Evolutionary conservation across 148 eudicot genomes (phyloP).

Genomic region (Chenopodium quinoa): DNA sequence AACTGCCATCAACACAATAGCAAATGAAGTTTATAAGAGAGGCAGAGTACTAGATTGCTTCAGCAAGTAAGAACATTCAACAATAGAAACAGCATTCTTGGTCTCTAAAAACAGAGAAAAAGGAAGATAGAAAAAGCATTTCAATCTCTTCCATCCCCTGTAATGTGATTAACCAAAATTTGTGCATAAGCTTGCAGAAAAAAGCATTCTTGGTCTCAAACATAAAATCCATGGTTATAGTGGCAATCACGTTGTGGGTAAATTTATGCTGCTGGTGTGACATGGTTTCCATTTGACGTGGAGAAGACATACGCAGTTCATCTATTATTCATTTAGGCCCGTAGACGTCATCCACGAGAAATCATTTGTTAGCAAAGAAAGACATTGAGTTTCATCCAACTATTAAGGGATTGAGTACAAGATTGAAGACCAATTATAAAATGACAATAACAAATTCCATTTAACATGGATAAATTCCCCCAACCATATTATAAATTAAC

Average conservation of each 20-base stretch:
- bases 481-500: too few relatives aligned
- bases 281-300: too few relatives aligned
- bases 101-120: too few relatives aligned
- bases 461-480: too few relatives aligned
- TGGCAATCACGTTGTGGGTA: background rate
- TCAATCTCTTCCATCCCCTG: background rate
- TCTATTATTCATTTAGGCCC: too few relatives aligned
- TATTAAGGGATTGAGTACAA: too few relatives aligned
- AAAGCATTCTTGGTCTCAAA: background rate
- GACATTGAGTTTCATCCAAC: too few relatives aligned
- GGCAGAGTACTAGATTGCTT: background rate
- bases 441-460: too few relatives aligned
- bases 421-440: too few relatives aligned
- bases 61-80: background rate
- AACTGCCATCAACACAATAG: conserved; percentile 50
- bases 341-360: too few relatives aligned
- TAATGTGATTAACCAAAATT: background rate
- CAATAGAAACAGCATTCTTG: background rate
- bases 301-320: too few relatives aligned
- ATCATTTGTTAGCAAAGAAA: too few relatives aligned
- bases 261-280: background rate
- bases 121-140: background rate
- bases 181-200: background rate
- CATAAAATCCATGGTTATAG: background rate
- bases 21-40: background rate